A percentile compares a stretch with the other conserved stretches of the same genome.
phyloP scores from a whole-genome alignment of 345 rosid genomes.

The Ricinus communis region DNA sequence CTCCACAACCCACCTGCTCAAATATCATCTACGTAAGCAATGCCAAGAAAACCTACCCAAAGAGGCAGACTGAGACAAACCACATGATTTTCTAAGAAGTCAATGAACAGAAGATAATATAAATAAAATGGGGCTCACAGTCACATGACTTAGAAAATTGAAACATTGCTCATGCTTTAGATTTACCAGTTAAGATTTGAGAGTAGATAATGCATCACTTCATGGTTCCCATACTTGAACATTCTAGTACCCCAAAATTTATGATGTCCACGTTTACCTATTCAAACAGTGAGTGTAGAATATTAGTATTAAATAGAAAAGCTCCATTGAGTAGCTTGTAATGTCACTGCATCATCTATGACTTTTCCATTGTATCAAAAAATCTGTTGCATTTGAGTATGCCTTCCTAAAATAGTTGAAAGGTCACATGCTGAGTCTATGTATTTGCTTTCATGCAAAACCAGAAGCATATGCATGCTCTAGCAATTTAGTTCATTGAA shows the following conservation, averaged over 20 bases:
- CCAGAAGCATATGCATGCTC: not conserved
- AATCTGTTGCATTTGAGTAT: not conserved
- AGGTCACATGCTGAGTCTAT: not conserved
- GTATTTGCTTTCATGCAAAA: not conserved
- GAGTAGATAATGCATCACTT: slow-evolving; percentile 84
- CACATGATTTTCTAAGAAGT: not conserved
- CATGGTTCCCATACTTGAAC: slow-evolving; percentile 91
- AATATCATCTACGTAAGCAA: slow-evolving; percentile 30
- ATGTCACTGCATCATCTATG: not conserved
- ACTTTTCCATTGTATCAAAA: not conserved
- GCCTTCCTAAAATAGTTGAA: not conserved
- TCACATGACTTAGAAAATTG: slow-evolving; percentile 5
- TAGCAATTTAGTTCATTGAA: not conserved
- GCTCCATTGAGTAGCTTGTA: not conserved
- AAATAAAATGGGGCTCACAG: not conserved
- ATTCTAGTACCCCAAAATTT: slow-evolving; percentile 97
- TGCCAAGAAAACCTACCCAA: slow-evolving; percentile 18
- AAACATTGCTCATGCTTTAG: slow-evolving; percentile 8
- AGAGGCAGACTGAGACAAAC: slow-evolving; percentile 2
- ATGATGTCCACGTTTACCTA: slow-evolving; percentile 96
- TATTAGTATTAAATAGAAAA: not conserved
- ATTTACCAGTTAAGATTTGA: slow-evolving; percentile 93
- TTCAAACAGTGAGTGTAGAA: slow-evolving; percentile 10
- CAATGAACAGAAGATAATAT: not conserved
- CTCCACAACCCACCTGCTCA: slow-evolving; percentile 89